Percentiles rank a stretch among this genome's conserved stretches.
phyloP scores from a whole-genome alignment of 2,329 filamentous ascomycete genomes.

The Thelonectria discophora region DNA sequence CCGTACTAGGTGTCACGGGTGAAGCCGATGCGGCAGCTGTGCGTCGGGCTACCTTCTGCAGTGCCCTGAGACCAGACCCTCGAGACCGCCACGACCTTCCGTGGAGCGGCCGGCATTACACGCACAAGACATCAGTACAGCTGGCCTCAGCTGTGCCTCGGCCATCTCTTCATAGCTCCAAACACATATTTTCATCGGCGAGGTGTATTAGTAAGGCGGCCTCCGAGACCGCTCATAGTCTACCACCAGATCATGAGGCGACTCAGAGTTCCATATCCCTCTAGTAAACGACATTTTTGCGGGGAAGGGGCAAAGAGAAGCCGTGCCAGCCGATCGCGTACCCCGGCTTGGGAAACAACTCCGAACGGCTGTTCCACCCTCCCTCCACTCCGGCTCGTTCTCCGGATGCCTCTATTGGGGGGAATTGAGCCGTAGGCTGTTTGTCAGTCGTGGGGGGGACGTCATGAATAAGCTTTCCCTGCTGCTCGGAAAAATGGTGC shows the following conservation, averaged over 20 bases:
- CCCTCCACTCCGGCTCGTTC: background rate
- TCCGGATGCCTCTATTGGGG: background rate
- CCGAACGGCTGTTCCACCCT: background rate
- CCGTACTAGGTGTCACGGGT: no score
- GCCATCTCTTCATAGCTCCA: no score
- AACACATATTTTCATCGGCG: no score
- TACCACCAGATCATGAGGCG: background rate
- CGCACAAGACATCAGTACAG: no score
- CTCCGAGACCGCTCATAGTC: background rate
- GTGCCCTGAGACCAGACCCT: no score
- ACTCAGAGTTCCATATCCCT: background rate
- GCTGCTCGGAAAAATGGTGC: background rate
- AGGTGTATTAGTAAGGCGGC: background rate
- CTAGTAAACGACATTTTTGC: background rate
- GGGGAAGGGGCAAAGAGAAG: background rate
- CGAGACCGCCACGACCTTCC: no score
- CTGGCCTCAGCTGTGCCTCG: no score
- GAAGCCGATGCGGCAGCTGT: no score
- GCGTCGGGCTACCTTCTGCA: no score
- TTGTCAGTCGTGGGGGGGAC: background rate
- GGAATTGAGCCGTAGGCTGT: background rate
- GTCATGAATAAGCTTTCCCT: background rate
- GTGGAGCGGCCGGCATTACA: no score
- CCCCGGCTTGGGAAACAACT: background rate
- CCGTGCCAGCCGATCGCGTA: background rate